These are phyloP conservation scores for Trichoderma sp. DNA, from an alignment of 2,329 filamentous ascomycete species.

Conservation along the genomic window DNA sequence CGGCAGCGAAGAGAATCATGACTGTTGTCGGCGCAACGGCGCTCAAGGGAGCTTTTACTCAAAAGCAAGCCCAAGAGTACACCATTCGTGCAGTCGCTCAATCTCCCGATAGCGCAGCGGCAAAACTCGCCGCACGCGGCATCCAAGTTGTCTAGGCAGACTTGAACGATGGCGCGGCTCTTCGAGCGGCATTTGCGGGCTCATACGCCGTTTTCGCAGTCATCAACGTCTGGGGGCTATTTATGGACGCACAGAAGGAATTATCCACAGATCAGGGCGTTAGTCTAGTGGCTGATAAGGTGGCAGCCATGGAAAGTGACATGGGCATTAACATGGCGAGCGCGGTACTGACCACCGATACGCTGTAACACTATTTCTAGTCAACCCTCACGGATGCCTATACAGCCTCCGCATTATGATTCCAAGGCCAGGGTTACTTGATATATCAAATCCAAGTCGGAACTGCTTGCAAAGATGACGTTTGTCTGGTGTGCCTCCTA, in stretches of 20 bases:
- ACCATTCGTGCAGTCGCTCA: slow-evolving; percentile 36
- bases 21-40: slow-evolving; percentile 40
- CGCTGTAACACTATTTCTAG: slow-evolving; percentile 9
- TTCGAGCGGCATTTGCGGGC: slow-evolving; percentile 35
- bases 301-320: background rate
- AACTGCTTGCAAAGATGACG: background rate
- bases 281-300: background rate
- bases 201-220: slow-evolving; percentile 41
- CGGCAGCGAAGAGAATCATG: slow-evolving; percentile 33
- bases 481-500: slow-evolving; percentile 17
- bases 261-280: background rate
- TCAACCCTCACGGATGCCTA: slow-evolving; percentile 1
- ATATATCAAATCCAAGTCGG: slow-evolving; percentile 6
- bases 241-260: background rate
- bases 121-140: slow-evolving; percentile 33
- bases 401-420: slow-evolving; percentile 1
- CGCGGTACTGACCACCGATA: background rate
- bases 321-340: slow-evolving; percentile 12
- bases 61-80: slow-evolving; percentile 35
- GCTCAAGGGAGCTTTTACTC: slow-evolving; percentile 37
- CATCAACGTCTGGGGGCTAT: slow-evolving; percentile 30
- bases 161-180: slow-evolving; percentile 31
- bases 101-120: slow-evolving; percentile 34
- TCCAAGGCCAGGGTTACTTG: background rate
- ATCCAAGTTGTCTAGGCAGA: slow-evolving; percentile 39